phyloP scores from a whole-genome alignment of 768 basidiomycete species.

The Collybiopsis confluens region DNA sequence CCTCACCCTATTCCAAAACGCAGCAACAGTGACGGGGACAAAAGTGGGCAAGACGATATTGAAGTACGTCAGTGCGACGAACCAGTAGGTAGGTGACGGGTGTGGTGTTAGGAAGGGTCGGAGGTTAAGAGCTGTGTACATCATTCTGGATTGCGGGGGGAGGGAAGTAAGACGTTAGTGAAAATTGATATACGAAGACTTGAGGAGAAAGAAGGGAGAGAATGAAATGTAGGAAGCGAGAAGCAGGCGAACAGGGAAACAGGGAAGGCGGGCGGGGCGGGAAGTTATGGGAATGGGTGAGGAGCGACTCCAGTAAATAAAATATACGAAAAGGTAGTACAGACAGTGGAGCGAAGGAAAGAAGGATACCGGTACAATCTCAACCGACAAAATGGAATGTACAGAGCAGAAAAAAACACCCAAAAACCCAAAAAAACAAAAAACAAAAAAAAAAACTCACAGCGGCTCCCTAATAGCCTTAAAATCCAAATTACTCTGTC shows the following conservation, averaged over 20 bases:
- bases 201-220: background rate
- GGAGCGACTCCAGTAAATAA: too few species aligned
- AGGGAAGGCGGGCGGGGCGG: too few species aligned
- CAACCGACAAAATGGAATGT: too few species aligned
- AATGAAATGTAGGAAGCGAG: too few species aligned
- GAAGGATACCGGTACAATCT: too few species aligned
- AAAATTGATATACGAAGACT: too few species aligned
- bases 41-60: conserved; percentile 64
- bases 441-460: conserved; percentile 9
- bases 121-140: conserved; percentile 68
- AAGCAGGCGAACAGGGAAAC: too few species aligned
- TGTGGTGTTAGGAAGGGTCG: conserved; percentile 41
- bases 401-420: too few species aligned
- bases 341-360: too few species aligned
- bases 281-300: too few species aligned
- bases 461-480: conserved; percentile 22
- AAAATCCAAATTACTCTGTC: conserved; percentile 20
- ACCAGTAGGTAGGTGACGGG: conserved; percentile 48
- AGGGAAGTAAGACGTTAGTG: background rate
- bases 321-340: too few species aligned
- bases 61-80: conserved; percentile 59
- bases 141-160: conserved; percentile 40
- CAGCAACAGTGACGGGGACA: conserved; percentile 26
- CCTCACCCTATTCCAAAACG: conserved; percentile 59
- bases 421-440: background rate